Evolutionary conservation across 495 filamentous ascomycete genomes (phyloP).

Genomic region (Tetracladium marchalianum): DNA sequence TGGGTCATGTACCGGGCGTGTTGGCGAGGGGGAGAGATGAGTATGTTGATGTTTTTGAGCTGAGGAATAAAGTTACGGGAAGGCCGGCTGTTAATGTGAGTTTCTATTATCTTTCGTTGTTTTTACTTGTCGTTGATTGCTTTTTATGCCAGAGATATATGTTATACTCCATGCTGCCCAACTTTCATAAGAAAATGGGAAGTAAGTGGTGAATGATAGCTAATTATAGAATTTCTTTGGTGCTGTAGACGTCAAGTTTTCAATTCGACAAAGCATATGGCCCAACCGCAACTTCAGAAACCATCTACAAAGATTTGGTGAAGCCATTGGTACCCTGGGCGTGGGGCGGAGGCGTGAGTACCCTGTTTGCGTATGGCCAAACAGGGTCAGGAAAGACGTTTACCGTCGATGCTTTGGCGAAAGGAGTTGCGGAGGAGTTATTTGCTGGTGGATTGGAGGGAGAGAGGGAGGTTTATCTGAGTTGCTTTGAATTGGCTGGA

Average conservation of each 20-base stretch:
- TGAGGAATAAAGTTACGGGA: conserved; percentile 9
- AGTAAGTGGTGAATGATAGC: no score
- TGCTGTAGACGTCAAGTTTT: not conserved
- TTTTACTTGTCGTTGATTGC: no score
- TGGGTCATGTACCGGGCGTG: conserved; percentile 6
- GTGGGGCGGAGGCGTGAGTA: conserved; percentile 23
- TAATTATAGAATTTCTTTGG: no score
- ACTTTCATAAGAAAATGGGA: no score
- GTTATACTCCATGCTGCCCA: no score
- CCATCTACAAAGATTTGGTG: conserved; percentile 20
- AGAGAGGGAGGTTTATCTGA: conserved; percentile 20
- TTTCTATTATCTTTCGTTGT: no score
- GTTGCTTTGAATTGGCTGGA: conserved; percentile 25
- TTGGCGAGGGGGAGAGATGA: not conserved
- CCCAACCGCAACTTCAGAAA: conserved; percentile 11
- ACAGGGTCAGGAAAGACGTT: conserved; percentile 21
- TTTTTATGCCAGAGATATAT: no score
- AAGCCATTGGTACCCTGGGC: conserved; percentile 21
- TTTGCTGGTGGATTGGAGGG: conserved; percentile 19
- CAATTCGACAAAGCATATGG: conserved; percentile 15
- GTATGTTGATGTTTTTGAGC: conserved; percentile 3
- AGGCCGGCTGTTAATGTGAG: conserved; percentile 4
- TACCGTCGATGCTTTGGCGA: conserved; percentile 13
- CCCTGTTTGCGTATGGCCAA: conserved; percentile 28
- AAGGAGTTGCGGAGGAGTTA: conserved; percentile 19